Percentiles rank a stretch among this genome's conserved stretches.
These are phyloP conservation scores for Climacium dendroides DNA, from an alignment of 225 moss, liverwort and hornwort species.

Conservation along the genomic window DNA sequence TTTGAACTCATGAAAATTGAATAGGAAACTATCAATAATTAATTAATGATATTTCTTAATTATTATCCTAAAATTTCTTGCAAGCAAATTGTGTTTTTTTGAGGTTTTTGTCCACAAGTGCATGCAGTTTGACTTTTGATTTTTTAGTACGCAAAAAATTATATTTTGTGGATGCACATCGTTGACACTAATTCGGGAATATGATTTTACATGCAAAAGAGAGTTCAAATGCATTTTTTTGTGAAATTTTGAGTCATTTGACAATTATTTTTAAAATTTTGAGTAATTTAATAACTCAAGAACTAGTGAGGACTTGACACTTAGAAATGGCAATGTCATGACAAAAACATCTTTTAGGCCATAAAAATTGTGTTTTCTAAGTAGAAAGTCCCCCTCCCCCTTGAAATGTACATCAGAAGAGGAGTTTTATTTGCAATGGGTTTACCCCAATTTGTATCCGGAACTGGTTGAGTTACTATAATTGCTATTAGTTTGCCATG, in stretches of 20 bases:
- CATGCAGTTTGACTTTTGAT: not conserved
- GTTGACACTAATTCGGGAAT: not conserved
- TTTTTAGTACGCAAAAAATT: fast-evolving
- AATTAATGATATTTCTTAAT: not conserved
- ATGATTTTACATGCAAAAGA: fast-evolving
- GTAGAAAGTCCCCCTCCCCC: fast-evolving
- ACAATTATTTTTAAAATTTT: no score
- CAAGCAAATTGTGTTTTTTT: not conserved
- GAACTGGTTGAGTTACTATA: fast-evolving
- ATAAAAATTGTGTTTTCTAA: not conserved
- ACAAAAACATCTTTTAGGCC: not conserved
- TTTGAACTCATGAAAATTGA: not conserved
- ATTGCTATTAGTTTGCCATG: fast-evolving
- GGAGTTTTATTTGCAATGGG: not conserved
- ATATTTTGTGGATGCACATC: no score
- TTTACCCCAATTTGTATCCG: fast-evolving
- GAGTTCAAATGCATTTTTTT: not conserved
- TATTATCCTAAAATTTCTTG: not conserved
- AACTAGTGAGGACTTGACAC: not conserved
- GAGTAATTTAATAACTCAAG: not conserved
- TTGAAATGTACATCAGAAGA: not conserved
- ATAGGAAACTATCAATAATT: not conserved
- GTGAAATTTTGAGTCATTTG: not conserved
- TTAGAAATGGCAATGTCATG: no score
- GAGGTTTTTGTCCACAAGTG: no score